Evolutionary conservation across 305 asterid genomes (phyloP).

Genomic region (Fraxinus albicans): DNA sequence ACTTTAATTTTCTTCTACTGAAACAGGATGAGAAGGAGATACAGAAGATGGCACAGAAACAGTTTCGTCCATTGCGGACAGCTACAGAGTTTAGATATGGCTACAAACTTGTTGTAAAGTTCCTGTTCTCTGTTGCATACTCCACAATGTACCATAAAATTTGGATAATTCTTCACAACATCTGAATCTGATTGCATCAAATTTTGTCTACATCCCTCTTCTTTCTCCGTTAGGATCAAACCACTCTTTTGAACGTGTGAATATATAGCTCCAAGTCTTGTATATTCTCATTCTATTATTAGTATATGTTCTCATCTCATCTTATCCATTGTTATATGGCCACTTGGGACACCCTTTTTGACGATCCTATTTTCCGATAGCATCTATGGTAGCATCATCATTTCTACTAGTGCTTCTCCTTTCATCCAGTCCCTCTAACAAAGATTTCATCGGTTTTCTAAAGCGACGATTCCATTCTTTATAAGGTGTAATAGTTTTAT

Average conservation of each 20-base stretch:
- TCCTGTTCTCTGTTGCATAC: slow-evolving; percentile 24
- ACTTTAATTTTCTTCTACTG: slow-evolving; percentile 14
- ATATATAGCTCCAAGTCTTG: background rate
- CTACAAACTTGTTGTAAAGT: slow-evolving; percentile 90
- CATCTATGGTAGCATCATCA: background rate
- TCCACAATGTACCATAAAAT: background rate
- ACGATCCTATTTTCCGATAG: background rate
- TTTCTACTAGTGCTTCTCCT: background rate
- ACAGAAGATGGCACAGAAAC: slow-evolving; percentile 74
- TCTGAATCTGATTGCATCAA: background rate
- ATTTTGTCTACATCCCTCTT: background rate
- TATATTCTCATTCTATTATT: background rate
- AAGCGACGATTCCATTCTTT: background rate
- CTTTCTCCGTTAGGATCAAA: background rate
- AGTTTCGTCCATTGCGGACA: slow-evolving; percentile 70
- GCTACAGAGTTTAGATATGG: slow-evolving; percentile 89
- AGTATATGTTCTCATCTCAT: background rate
- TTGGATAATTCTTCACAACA: background rate
- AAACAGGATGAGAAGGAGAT: slow-evolving; percentile 90
- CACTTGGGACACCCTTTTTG: background rate
- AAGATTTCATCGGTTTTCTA: background rate
- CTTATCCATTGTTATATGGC: background rate
- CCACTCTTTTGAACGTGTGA: background rate
- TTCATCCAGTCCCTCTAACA: background rate
- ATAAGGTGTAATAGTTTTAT: background rate